Conservation (phyloP, 805 yeast species). For the Kluyveromyces lactis region DNA sequence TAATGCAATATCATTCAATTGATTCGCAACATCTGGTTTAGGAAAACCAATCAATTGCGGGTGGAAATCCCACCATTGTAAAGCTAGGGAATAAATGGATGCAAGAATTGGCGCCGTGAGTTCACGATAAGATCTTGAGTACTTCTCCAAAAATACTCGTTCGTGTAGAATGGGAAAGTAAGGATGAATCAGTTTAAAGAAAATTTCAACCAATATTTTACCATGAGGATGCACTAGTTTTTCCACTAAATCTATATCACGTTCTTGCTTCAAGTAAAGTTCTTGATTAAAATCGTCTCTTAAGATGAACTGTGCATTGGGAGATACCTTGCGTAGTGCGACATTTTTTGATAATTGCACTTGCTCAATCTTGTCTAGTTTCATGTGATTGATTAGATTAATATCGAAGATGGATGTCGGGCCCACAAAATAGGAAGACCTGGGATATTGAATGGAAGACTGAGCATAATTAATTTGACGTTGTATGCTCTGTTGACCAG, state of each 20-base stretch:
- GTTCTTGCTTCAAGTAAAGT: constrained; percentile 58
- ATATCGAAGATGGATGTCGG: constrained; percentile 80
- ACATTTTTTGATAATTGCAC: constrained; percentile 61
- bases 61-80: constrained; percentile 83
- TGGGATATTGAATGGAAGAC: constrained; percentile 68
- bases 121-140: constrained; percentile 83
- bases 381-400: constrained; percentile 54
- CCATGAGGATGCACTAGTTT: constrained; percentile 89
- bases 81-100: constrained; percentile 79
- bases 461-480: constrained; percentile 1
- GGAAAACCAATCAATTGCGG: constrained; percentile 67
- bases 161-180: constrained; percentile 87
- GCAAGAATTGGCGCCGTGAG: constrained; percentile 87
- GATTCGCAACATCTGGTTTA: constrained; percentile 63
- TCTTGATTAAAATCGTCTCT: constrained; percentile 74
- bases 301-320: constrained; percentile 64
- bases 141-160: constrained; percentile 84
- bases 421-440: constrained; percentile 85
- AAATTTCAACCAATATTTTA: constrained; percentile 65
- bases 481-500: constrained; percentile 2
- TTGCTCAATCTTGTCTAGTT: constrained; percentile 67
- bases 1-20: constrained; percentile 60
- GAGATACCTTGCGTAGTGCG: constrained; percentile 71
- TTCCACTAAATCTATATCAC: constrained; percentile 78
- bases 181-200: constrained; percentile 82